A percentile compares a stretch with the other conserved stretches of the same genome.
Conservation (phyloP, 495 filamentous ascomycete species). For the Penicillium malachiteum region DNA sequence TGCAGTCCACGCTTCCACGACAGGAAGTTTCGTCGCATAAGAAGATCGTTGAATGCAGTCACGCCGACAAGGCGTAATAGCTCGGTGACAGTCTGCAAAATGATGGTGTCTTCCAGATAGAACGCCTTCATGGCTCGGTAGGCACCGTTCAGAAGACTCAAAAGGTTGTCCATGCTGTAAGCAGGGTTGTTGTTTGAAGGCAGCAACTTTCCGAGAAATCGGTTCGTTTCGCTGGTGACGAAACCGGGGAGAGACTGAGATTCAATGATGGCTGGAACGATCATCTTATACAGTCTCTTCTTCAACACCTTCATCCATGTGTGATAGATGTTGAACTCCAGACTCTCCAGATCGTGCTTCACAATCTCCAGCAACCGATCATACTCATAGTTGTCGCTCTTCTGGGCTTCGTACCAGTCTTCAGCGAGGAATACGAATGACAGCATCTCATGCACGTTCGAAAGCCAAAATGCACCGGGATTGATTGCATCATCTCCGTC, state of each 20-base stretch:
- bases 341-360: slow-evolving; percentile 95
- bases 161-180: slow-evolving; percentile 98
- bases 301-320: slow-evolving; percentile 99
- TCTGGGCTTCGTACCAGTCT: slow-evolving; percentile 99
- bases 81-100: slow-evolving; percentile 93
- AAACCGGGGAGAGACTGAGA: slow-evolving; percentile 97
- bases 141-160: slow-evolving; percentile 94
- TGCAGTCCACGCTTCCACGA: slow-evolving; percentile 99
- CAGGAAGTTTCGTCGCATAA: slow-evolving; percentile 97
- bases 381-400: slow-evolving; percentile 99
- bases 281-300: slow-evolving; percentile 99
- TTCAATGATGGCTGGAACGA: slow-evolving; percentile 98
- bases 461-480: slow-evolving; percentile 97
- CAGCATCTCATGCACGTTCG: slow-evolving; percentile 99
- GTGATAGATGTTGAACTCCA: slow-evolving; percentile 99
- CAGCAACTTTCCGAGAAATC: slow-evolving; percentile 95
- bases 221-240: slow-evolving; percentile 95
- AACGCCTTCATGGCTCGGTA: slow-evolving; percentile 98
- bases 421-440: slow-evolving; percentile 99
- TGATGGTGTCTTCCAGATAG: slow-evolving; percentile 92
- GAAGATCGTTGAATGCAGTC: slow-evolving; percentile 96
- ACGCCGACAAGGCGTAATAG: slow-evolving; percentile 92
- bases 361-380: slow-evolving; percentile 97
- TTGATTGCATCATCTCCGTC: slow-evolving; percentile 97
- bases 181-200: slow-evolving; percentile 83